Base-by-base conservation (phyloP, 345 rosid genomes). In the Sapria himalayana region DNA sequence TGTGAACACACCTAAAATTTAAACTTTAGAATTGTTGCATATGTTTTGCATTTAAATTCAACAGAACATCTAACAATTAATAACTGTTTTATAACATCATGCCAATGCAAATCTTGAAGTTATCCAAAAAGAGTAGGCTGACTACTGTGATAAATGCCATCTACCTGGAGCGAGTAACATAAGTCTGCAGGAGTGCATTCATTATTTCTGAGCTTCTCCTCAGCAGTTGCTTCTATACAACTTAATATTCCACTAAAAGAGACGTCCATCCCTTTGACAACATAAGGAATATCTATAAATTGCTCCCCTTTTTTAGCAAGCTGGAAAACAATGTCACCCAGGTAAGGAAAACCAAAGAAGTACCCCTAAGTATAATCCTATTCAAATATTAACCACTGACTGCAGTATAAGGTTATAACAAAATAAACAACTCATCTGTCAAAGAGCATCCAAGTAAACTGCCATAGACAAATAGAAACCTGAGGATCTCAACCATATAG, bases 261-360 rank as follows among this genome's bases (percentile, higher is more conserved):
- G 29, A 84, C 95, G 66, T 89, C 92, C 98, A 89, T 89, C 36
- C 98, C 95, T 71, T 89, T 84, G 31, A 89, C 95, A 48, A 68
- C 92, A 34, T 80, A 84, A 2, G 99, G 99, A 17, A 89, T 75
- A 51, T 84, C 95, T 5, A 84, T 71, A 60, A 89, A 84, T 25
- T 72, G 49, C 9, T 74, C 93, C 32, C 98, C 98, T 61, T 79
- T 79, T 76, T 89, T 89, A 0, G 95, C 98, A 39, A 89, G 86
- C 98, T 82, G 67, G 25, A 50, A 20, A 47, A 49, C 14, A 50
- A 36, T 24, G 13, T 25, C 19, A 5, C 9, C 19, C 1, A 47
- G 15, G 16, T 23, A 7, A 52, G 37, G 23, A 23, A 38, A 39
- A 13, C 25, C 15, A 42, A 37, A 22, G 37, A 1, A 4, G 7